Evolutionary conservation across 768 basidiomycete genomes (phyloP).

Genomic region (Hericium rajendrae): DNA sequence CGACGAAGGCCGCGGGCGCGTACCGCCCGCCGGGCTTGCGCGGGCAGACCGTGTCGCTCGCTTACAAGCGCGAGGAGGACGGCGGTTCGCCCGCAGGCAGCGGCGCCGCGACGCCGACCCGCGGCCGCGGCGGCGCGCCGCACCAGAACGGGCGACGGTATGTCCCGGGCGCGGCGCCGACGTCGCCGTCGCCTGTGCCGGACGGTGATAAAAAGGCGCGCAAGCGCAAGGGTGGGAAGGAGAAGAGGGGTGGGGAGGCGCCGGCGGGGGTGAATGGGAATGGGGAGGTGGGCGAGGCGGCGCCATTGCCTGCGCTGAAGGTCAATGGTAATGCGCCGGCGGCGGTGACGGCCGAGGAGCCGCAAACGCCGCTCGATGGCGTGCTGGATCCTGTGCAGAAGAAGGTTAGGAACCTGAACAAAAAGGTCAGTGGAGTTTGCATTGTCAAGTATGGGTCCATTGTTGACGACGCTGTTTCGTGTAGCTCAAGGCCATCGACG

Average conservation of each 20-base stretch:
- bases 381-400: conserved; percentile 76
- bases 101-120: conserved; percentile 54
- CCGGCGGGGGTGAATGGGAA: conserved; percentile 27
- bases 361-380: conserved; percentile 42
- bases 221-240: conserved; percentile 42
- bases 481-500: conserved; percentile 97
- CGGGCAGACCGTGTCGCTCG: conserved; percentile 77
- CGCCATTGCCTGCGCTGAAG: conserved; percentile 26
- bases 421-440: conserved; percentile 58
- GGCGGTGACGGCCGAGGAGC: conserved; percentile 23
- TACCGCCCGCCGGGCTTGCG: conserved; percentile 93
- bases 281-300: conserved; percentile 13
- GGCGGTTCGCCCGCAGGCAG: conserved; percentile 48
- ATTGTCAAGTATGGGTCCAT: background rate
- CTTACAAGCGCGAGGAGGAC: conserved; percentile 90
- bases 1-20: conserved; percentile 69
- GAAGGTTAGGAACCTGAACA: conserved; percentile 89
- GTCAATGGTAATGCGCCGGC: conserved; percentile 14
- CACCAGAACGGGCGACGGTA: conserved; percentile 37
- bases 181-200: conserved; percentile 36
- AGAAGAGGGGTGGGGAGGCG: conserved; percentile 22
- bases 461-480: conserved; percentile 6
- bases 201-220: conserved; percentile 42
- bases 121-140: conserved; percentile 49
- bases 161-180: conserved; percentile 60